Conservation (phyloP, 225 moss, liverwort and hornwort species). For the Marchantia polymorpha region DNA sequence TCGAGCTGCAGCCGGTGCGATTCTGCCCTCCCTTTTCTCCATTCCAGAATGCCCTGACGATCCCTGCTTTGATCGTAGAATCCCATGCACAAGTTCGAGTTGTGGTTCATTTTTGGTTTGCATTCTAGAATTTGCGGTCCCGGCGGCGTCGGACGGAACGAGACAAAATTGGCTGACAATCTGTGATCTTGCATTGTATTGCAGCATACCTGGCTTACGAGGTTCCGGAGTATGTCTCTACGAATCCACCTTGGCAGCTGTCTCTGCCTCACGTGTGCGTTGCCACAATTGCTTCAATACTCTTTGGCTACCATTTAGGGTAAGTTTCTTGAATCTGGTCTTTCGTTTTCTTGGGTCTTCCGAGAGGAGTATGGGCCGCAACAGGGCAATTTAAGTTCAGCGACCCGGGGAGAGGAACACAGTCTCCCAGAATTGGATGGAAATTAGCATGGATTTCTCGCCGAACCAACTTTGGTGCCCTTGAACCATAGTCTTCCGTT, state of each 20-base stretch:
- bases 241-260: constrained; percentile 59
- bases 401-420: no score
- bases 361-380: no score
- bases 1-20: constrained; percentile 19
- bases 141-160: no score
- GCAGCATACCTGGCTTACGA: constrained; percentile 52
- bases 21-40: not conserved
- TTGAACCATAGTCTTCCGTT: no score
- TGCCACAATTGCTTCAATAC: constrained; percentile 67
- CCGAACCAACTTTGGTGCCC: no score
- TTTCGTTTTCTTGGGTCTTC: no score
- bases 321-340: constrained; percentile 19
- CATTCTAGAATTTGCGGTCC: no score
- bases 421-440: no score
- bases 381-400: no score
- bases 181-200: constrained; percentile 1
- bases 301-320: constrained; percentile 95
- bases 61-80: not conserved
- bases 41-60: not conserved
- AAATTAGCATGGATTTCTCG: no score
- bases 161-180: no score
- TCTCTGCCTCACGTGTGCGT: constrained; percentile 73
- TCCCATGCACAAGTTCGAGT: not conserved
- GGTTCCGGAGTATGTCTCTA: constrained; percentile 36
- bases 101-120: not conserved